Evolutionary conservation across 129 eudicot species (phyloP).

Genomic region (Chrysanthemum seticuspe): DNA sequence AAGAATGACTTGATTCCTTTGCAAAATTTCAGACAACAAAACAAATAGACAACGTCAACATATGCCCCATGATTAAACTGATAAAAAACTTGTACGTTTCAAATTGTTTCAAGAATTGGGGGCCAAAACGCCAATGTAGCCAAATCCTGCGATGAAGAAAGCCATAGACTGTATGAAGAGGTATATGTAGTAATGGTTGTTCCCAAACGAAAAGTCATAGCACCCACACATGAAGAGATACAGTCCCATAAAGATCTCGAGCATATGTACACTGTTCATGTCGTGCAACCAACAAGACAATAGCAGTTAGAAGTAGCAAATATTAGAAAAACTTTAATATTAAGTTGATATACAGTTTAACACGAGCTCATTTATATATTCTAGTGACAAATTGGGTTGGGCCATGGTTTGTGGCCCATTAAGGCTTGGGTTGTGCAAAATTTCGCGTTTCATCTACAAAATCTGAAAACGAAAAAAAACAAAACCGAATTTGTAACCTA

Average conservation of each 20-base stretch:
- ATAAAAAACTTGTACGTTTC: not conserved
- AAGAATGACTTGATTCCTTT: slow-evolving; percentile 29
- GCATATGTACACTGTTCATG: slow-evolving; percentile 47
- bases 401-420: not conserved
- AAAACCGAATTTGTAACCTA: no score
- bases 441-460: no score
- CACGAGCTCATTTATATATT: not conserved
- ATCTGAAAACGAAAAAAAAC: no score
- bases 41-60: slow-evolving; percentile 10
- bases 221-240: slow-evolving; percentile 68
- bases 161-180: slow-evolving; percentile 66
- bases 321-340: no score
- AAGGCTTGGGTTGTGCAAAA: no score
- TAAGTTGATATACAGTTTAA: no score
- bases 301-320: not conserved
- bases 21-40: slow-evolving; percentile 18
- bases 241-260: slow-evolving; percentile 48
- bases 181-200: slow-evolving; percentile 57
- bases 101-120: slow-evolving; percentile 35
- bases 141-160: slow-evolving; percentile 65
- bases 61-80: not conserved
- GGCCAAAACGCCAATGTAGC: slow-evolving; percentile 63
- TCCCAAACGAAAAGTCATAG: slow-evolving; percentile 55
- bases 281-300: slow-evolving; percentile 3
- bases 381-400: not conserved